A percentile compares a stretch with the other conserved stretches of the same genome.
phyloP scores from a whole-genome alignment of 495 filamentous ascomycete species.

The Tuber brumale region DNA sequence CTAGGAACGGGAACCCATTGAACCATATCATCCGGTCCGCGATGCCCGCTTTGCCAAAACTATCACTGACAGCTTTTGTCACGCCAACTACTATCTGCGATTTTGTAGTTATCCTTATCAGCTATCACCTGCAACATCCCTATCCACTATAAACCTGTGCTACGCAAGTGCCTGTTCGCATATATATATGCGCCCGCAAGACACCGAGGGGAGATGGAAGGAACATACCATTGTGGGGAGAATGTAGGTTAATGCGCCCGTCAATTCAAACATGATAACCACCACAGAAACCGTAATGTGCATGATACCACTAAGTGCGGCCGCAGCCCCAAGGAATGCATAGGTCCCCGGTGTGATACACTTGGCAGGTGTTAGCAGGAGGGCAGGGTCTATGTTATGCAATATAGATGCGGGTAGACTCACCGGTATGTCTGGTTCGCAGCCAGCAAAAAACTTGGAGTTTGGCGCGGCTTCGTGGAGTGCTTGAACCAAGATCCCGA shows the following conservation, averaged over 20 bases:
- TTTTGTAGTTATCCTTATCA: constrained; percentile 25
- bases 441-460: constrained; percentile 77
- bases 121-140: constrained; percentile 27
- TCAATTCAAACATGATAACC: constrained; percentile 98
- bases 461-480: constrained; percentile 75
- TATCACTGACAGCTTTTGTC: constrained; percentile 86
- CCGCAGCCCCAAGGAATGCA: constrained; percentile 85
- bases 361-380: constrained; percentile 11
- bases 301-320: constrained; percentile 97
- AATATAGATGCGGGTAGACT: neutral
- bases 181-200: constrained; percentile 4
- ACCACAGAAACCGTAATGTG: constrained; percentile 94
- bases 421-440: constrained; percentile 74
- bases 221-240: constrained; percentile 77
- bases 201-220: neutral
- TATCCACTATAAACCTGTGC: neutral
- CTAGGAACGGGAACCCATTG: constrained; percentile 94
- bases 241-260: constrained; percentile 90
- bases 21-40: constrained; percentile 99
- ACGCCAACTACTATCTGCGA: constrained; percentile 79
- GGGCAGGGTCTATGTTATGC: too few relatives aligned
- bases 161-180: neutral
- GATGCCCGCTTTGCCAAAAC: constrained; percentile 84
- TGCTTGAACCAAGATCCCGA: constrained; percentile 90
- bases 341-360: constrained; percentile 97